Evolutionary conservation across 106 monocot species (phyloP).

Genomic region (Dendrobium officinale): DNA sequence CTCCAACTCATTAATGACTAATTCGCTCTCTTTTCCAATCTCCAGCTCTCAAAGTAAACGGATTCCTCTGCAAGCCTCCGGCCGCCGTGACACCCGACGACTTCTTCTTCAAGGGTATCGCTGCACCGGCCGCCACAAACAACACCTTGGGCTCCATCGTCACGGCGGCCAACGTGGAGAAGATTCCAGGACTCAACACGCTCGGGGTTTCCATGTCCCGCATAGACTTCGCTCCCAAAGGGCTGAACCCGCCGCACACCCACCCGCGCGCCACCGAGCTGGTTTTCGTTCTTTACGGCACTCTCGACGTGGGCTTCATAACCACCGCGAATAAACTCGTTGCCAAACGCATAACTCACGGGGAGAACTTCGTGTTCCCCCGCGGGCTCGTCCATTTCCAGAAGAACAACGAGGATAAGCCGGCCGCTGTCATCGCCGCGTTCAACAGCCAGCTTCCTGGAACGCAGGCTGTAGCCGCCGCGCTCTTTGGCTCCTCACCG

Average conservation of each 20-base stretch:
- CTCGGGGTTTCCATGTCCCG: constrained; percentile 4
- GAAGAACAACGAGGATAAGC: constrained; percentile 16
- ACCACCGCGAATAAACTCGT: constrained; percentile 26
- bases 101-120: constrained; percentile 5
- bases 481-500: constrained; percentile 19
- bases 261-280: constrained; percentile 35
- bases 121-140: constrained; percentile 5
- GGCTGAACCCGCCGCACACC: constrained; percentile 44
- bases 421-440: constrained; percentile 22
- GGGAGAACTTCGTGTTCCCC: constrained; percentile 24
- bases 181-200: constrained; percentile 3
- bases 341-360: constrained; percentile 12
- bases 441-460: constrained; percentile 59
- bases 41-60: constrained; percentile 46
- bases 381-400: constrained; percentile 24
- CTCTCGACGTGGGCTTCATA: constrained; percentile 28
- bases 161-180: not conserved
- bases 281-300: constrained; percentile 25
- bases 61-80: constrained; percentile 46
- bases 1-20: too few relatives aligned
- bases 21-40: not conserved
- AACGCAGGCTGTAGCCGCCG: constrained; percentile 19
- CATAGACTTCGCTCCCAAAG: constrained; percentile 21
- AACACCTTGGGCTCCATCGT: constrained; percentile 11
- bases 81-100: not conserved